Base-by-base conservation (phyloP, 345 rosid genomes). In the Lenwebbia sp. region DNA sequence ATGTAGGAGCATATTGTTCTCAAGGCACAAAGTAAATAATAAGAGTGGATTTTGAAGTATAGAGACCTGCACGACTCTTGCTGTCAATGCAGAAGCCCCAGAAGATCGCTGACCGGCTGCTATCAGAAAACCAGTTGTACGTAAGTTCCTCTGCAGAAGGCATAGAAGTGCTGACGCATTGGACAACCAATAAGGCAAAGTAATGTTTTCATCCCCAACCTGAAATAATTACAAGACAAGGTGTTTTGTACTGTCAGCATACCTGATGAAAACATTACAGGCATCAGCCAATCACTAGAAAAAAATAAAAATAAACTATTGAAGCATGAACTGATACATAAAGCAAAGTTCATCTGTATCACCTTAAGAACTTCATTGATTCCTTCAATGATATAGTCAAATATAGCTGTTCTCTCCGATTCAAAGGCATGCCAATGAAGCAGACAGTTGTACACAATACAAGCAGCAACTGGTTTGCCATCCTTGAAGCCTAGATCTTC, bases 111-210 rank as follows among this genome's bases (percentile, higher is more conserved):
- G 99, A 90, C 90, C 84, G 81, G 84, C 85, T 85, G 94, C 91
- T 87, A 88, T 89, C 85, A 96, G 84, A 92, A 97, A 93, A 75
- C 95, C 96, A 89, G 92, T 96, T 53, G 98, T 93, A 55, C 93
- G 91, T 49, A 97, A 91, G 89, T 96, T 96, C 88, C 96, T 94
- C 91, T 95, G 99, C 87, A 97, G 91, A 81, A 96, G 96, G 91
- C 99, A 97, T 83, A 97, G 90, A 86, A 97, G 99, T 86, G 99
- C 98, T n/a, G 98, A 94, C 54, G 99, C 85, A 90, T 95, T 96
- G 87, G 99, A 92, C 85, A 97, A 91, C 99, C 99, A 97, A 89
- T 97, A 97, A 83, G 99, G 99, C 86, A 96, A 94, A 55, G 90
- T 90, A 70, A 47, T 85, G 84, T 88, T 91, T 88, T 96, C 99